A percentile compares a stretch with the other conserved stretches of the same genome.
phyloP scores from a whole-genome alignment of 2,329 filamentous ascomycete species.

The Penicillium sp. region DNA sequence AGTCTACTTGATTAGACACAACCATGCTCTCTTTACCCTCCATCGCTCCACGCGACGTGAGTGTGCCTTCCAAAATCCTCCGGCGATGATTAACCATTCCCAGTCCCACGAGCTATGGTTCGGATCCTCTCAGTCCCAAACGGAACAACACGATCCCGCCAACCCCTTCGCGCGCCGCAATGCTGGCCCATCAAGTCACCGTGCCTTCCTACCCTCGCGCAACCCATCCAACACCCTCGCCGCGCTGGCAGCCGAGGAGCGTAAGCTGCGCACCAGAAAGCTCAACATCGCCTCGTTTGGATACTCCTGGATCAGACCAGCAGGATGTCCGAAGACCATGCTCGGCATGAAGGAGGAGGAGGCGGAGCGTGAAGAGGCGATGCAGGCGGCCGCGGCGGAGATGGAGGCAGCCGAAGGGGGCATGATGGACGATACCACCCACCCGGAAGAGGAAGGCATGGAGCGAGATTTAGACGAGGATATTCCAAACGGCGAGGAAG shows the following conservation, averaged over 20 bases:
- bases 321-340: slow-evolving; percentile 83
- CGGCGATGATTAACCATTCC: not conserved
- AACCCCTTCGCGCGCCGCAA: slow-evolving; percentile 28
- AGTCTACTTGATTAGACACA: not conserved
- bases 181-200: slow-evolving; percentile 23
- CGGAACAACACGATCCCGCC: slow-evolving; percentile 31
- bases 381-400: slow-evolving; percentile 72
- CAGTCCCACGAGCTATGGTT: slow-evolving; percentile 77
- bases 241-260: slow-evolving; percentile 74
- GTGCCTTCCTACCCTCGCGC: slow-evolving; percentile 44
- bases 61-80: slow-evolving; percentile 24
- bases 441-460: slow-evolving; percentile 46
- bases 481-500: slow-evolving; percentile 46
- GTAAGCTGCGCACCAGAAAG: slow-evolving; percentile 73
- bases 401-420: slow-evolving; percentile 60
- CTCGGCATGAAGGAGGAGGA: slow-evolving; percentile 88
- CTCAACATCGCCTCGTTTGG: slow-evolving; percentile 84
- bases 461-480: slow-evolving; percentile 49
- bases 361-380: slow-evolving; percentile 82
- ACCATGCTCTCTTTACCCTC: slow-evolving; percentile 65
- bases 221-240: slow-evolving; percentile 65
- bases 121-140: slow-evolving; percentile 59
- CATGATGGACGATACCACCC: slow-evolving; percentile 42
- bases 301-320: slow-evolving; percentile 85
- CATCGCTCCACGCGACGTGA: slow-evolving; percentile 70